phyloP scores from a whole-genome alignment of 305 asterid genomes.

The Withania somnifera region DNA sequence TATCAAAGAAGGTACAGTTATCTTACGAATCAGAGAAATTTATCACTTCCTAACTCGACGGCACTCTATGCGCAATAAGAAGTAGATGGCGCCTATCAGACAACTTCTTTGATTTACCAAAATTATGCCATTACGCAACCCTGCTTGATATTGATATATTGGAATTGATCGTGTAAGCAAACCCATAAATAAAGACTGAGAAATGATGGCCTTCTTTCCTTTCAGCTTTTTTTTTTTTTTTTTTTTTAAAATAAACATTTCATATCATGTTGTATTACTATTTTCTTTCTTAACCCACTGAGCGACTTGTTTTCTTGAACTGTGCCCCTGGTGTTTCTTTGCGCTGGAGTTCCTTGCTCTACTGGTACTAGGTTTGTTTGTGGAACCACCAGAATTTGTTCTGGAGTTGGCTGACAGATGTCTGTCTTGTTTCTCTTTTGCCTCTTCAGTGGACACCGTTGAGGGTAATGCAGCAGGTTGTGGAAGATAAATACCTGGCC shows the following conservation, averaged over 20 bases:
- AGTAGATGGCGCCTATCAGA: neutral
- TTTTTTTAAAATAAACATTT: neutral
- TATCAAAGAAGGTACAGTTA: neutral
- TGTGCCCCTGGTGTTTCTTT: constrained; percentile 39
- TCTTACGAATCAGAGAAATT: neutral
- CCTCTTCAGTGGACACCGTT: constrained; percentile 16
- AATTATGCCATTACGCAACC: neutral
- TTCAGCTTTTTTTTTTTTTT: neutral
- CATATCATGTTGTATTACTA: constrained; percentile 14
- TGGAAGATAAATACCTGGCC: constrained; percentile 84
- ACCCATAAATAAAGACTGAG: neutral
- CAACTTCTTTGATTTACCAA: neutral
- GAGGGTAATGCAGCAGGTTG: constrained; percentile 32
- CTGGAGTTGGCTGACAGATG: constrained; percentile 17
- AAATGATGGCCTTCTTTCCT: neutral
- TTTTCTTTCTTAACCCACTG: constrained; percentile 60
- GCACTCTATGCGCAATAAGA: neutral
- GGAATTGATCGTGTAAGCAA: neutral
- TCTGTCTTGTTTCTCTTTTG: constrained; percentile 16
- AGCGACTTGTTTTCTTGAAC: constrained; percentile 43
- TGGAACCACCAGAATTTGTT: constrained; percentile 28
- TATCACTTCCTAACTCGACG: neutral
- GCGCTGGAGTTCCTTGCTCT: constrained; percentile 25
- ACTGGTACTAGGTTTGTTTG: constrained; percentile 33
- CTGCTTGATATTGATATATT: neutral